phyloP scores from a whole-genome alignment of 495 filamentous ascomycete genomes.

The Jackrogersella multiformis region DNA sequence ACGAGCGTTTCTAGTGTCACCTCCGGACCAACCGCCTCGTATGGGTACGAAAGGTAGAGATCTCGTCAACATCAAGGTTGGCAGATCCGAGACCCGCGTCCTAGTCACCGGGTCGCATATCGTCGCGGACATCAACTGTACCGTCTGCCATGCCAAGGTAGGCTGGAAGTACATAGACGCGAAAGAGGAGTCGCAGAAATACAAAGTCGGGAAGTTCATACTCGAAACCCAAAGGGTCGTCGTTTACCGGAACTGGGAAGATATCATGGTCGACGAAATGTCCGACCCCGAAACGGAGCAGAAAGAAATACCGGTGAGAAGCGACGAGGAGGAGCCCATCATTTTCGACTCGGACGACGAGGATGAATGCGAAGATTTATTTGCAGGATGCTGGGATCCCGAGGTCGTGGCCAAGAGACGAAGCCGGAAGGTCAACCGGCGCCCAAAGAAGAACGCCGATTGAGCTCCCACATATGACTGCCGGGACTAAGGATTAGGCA shows the following conservation, averaged over 20 bases:
- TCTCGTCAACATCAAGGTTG: conserved; percentile 59
- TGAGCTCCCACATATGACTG: background rate
- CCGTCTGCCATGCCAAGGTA: conserved; percentile 70
- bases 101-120: conserved; percentile 82
- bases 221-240: conserved; percentile 82
- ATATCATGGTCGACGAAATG: conserved; percentile 44
- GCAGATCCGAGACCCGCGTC: conserved; percentile 69
- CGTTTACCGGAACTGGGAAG: conserved; percentile 74
- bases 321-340: conserved; percentile 51
- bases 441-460: conserved; percentile 25
- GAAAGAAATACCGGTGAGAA: conserved; percentile 5
- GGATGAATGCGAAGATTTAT: conserved; percentile 94
- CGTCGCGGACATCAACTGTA: conserved; percentile 64
- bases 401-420: conserved; percentile 71
- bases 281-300: conserved; percentile 30
- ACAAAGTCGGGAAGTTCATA: conserved; percentile 98
- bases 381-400: conserved; percentile 85
- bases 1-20: conserved; percentile 85
- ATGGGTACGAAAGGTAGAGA: conserved; percentile 33
- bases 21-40: conserved; percentile 49
- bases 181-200: conserved; percentile 79
- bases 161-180: conserved; percentile 97
- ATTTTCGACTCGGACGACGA: conserved; percentile 93
- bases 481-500: conserved; percentile 5
- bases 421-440: conserved; percentile 58